phyloP scores from a whole-genome alignment of 108 stramenopile species.

The Poteriospumella lacustris region DNA sequence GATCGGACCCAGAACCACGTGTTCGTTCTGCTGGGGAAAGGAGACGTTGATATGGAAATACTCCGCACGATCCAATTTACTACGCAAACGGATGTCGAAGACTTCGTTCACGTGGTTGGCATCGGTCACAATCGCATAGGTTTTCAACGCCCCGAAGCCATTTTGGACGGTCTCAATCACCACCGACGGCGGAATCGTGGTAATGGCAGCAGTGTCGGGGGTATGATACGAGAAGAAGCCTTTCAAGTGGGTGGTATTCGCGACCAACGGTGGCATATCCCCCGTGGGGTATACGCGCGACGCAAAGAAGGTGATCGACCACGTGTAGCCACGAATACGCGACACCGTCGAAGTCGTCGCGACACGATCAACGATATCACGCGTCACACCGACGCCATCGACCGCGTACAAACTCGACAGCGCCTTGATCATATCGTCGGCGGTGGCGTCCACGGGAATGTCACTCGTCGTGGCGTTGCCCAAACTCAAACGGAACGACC shows the following conservation, averaged over 20 bases:
- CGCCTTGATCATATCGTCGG: conserved; percentile 53
- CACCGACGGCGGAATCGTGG: background rate
- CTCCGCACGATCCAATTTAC: background rate
- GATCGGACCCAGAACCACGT: background rate
- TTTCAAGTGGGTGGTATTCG: background rate
- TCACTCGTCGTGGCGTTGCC: conserved; percentile 54
- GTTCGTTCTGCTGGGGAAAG: background rate
- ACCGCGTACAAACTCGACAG: conserved; percentile 66
- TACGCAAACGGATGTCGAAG: background rate
- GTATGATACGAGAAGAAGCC: background rate
- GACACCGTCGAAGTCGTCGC: too few relatives aligned
- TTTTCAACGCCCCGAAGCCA: background rate
- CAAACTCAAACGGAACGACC: conserved; percentile 60
- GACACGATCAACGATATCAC: too few relatives aligned
- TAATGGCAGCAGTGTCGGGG: background rate
- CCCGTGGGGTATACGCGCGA: background rate
- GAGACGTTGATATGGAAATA: background rate
- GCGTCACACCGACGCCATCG: conserved; percentile 58
- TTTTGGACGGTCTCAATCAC: background rate
- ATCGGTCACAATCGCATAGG: background rate
- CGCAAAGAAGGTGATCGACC: conserved; percentile 61
- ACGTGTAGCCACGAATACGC: conserved; percentile 55
- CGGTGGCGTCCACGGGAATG: conserved; percentile 68
- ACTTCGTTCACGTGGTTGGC: background rate
- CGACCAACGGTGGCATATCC: too few relatives aligned